Conservation (phyloP, 345 rosid genomes). For the Diplotaxis tenuifolia region DNA sequence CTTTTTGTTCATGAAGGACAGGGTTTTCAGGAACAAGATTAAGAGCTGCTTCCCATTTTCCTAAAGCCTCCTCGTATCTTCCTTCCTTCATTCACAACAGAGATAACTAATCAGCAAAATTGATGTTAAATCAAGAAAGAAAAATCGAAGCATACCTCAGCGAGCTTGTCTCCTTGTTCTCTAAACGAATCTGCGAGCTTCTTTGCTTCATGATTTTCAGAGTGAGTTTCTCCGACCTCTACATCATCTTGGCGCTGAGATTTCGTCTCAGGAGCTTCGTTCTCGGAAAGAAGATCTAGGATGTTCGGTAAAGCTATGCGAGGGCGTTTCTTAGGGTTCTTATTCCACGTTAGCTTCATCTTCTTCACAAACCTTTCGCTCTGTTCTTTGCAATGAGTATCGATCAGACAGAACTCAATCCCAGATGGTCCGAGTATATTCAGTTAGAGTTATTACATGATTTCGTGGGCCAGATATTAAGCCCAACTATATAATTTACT, state of each 20-base stretch:
- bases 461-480: not conserved
- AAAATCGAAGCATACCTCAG: slow-evolving; percentile 50
- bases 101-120: not conserved
- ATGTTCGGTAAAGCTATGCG: slow-evolving; percentile 40
- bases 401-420: not conserved
- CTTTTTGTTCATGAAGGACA: slow-evolving; percentile 81
- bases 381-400: not conserved
- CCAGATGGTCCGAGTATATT: not conserved
- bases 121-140: not conserved
- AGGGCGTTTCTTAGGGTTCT: slow-evolving; percentile 58
- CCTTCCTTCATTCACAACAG: slow-evolving; percentile 53
- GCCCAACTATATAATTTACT: too few species aligned
- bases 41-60: slow-evolving; percentile 87
- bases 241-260: slow-evolving; percentile 11
- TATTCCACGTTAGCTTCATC: slow-evolving; percentile 86
- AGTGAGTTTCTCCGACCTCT: slow-evolving; percentile 8
- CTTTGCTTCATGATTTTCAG: slow-evolving; percentile 22
- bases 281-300: slow-evolving; percentile 65
- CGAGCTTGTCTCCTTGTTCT: slow-evolving; percentile 67
- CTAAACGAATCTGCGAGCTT: slow-evolving; percentile 57
- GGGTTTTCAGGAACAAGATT: slow-evolving; percentile 65
- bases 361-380: slow-evolving; percentile 30
- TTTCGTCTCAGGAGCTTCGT: slow-evolving; percentile 23
- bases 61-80: slow-evolving; percentile 78
- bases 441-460: not conserved